Conservation (phyloP, 1,284 basidiomycete genomes). For the Pisolithus thermaeus region DNA sequence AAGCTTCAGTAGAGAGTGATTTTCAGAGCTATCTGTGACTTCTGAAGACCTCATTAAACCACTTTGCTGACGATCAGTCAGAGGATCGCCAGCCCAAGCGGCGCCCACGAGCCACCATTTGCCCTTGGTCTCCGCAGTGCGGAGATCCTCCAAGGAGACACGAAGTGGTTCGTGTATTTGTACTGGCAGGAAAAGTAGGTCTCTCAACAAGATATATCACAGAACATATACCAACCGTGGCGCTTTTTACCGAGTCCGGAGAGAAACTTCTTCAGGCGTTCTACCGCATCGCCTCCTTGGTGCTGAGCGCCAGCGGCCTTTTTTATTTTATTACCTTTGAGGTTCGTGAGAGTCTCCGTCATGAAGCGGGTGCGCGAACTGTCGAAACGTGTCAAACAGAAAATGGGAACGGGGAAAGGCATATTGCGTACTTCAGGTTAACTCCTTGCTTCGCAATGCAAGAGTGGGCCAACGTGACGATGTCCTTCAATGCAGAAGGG, state of each 20-base stretch:
- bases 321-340: conserved; percentile 89
- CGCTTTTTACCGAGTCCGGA: conserved; percentile 69
- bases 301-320: conserved; percentile 48
- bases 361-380: conserved; percentile 88
- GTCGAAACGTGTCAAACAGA: conserved; percentile 4
- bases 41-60: conserved; percentile 17
- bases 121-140: conserved; percentile 79
- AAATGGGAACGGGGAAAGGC: not conserved
- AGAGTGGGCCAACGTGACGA: conserved; percentile 77
- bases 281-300: conserved; percentile 68
- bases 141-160: conserved; percentile 80
- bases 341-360: conserved; percentile 84
- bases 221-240: conserved; percentile 44
- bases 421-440: conserved; percentile 48
- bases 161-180: conserved; percentile 80
- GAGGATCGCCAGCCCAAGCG: conserved; percentile 90
- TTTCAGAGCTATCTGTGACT: conserved; percentile 27
- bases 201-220: not conserved
- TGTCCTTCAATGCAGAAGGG: conserved; percentile 77
- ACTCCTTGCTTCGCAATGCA: conserved; percentile 57
- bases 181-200: conserved; percentile 39
- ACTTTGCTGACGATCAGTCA: conserved; percentile 59
- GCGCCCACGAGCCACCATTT: conserved; percentile 99
- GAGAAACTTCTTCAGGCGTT: conserved; percentile 83
- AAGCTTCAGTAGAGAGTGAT: conserved; percentile 46